These are phyloP conservation scores for Gloeopeniophorella convolvens DNA, from an alignment of 768 basidiomycete genomes.

Conservation along the genomic window DNA sequence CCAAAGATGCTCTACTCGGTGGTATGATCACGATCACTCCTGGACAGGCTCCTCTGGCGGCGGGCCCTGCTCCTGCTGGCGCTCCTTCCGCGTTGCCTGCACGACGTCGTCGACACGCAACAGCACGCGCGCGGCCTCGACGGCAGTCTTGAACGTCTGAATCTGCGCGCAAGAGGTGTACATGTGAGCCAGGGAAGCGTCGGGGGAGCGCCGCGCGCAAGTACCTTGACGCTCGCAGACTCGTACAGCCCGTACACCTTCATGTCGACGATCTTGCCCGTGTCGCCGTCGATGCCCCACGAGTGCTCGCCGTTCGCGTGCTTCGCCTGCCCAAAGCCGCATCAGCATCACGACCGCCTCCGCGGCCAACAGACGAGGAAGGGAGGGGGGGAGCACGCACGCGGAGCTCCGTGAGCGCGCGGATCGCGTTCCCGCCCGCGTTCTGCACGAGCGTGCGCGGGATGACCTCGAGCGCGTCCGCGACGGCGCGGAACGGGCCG, in stretches of 20 bases:
- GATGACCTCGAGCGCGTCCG: constrained; percentile 96
- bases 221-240: constrained; percentile 89
- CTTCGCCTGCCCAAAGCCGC: constrained; percentile 92
- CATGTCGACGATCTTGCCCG: constrained; percentile 95
- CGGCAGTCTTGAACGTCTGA: constrained; percentile 94
- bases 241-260: constrained; percentile 90
- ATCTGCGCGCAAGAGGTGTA: constrained; percentile 40
- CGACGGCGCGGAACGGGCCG: constrained; percentile 87
- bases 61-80: constrained; percentile 43
- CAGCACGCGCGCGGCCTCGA: constrained; percentile 91
- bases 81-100: constrained; percentile 75
- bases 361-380: too few species aligned
- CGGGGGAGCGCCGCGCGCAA: background rate
- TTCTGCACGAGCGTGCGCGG: constrained; percentile 94
- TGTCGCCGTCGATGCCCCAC: constrained; percentile 95
- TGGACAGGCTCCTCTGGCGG: constrained; percentile 54
- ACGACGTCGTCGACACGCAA: constrained; percentile 94
- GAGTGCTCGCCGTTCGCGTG: constrained; percentile 87
- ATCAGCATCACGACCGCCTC: too few species aligned
- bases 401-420: constrained; percentile 88
- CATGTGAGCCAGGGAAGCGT: constrained; percentile 8
- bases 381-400: constrained; percentile 37
- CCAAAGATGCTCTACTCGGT: background rate
- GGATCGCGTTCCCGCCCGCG: constrained; percentile 89
- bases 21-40: constrained; percentile 10